A percentile compares a stretch with the other conserved stretches of the same genome.
These are phyloP conservation scores for Stachybotrys chartarum DNA, from an alignment of 2,329 filamentous ascomycete species.

Conservation along the genomic window DNA sequence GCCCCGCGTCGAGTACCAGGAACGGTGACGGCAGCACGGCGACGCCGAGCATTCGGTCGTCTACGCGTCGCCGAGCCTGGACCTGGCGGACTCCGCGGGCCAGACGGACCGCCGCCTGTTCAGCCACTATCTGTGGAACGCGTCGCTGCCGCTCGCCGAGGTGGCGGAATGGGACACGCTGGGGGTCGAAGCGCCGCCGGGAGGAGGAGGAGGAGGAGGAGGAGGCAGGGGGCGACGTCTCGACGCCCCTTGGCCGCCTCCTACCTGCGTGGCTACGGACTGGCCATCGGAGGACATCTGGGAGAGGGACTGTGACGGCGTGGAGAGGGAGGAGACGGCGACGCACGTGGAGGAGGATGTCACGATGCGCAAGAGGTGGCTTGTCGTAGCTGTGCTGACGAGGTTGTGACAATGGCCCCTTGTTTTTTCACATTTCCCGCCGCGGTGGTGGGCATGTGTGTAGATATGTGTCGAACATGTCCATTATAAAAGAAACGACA, in stretches of 20 bases:
- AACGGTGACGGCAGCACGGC: constrained; percentile 43
- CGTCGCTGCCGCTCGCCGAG: constrained; percentile 48
- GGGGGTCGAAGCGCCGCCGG: constrained; percentile 7
- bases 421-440: neutral
- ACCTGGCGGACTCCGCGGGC: constrained; percentile 37
- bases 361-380: constrained; percentile 60
- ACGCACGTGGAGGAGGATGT: constrained; percentile 56
- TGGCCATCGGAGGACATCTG: constrained; percentile 60
- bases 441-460: neutral
- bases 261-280: constrained; percentile 37
- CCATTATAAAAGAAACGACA: too few relatives aligned
- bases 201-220: constrained; percentile 5
- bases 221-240: constrained; percentile 4
- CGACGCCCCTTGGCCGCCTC: constrained; percentile 17
- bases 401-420: constrained; percentile 11
- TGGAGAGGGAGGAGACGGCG: constrained; percentile 51
- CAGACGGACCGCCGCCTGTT: constrained; percentile 55
- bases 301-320: constrained; percentile 61
- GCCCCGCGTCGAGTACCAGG: too few relatives aligned
- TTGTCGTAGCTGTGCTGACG: constrained; percentile 52
- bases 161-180: constrained; percentile 44
- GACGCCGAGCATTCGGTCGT: constrained; percentile 46
- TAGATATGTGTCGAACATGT: too few relatives aligned
- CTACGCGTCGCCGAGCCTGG: constrained; percentile 24
- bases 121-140: constrained; percentile 70